Evolutionary conservation across 306 rosid species (phyloP).

Genomic region (Sesbania bispinosa): DNA sequence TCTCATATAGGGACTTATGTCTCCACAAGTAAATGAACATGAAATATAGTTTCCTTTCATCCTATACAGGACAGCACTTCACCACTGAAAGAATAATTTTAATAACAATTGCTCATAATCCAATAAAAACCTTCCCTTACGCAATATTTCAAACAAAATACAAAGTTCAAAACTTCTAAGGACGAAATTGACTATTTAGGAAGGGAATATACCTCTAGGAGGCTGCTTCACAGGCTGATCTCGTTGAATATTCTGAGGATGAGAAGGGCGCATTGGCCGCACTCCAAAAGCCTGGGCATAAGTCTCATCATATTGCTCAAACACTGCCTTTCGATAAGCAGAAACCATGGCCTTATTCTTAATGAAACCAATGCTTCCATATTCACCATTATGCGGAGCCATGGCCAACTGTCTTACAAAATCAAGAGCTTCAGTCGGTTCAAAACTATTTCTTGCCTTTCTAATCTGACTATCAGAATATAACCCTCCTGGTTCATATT

Average conservation of each 20-base stretch:
- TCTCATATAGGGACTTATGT: neutral
- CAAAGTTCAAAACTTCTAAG: neutral
- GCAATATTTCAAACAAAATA: neutral
- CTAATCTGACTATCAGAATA: slow-evolving; percentile 66
- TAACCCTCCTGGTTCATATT: slow-evolving; percentile 64
- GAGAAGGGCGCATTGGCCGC: slow-evolving; percentile 49
- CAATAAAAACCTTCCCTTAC: neutral
- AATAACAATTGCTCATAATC: neutral
- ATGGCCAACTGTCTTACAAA: slow-evolving; percentile 73
- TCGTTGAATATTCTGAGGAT: slow-evolving; percentile 19
- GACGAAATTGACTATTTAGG: slow-evolving; percentile 3
- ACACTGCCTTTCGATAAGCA: slow-evolving; percentile 62
- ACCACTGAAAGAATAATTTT: neutral
- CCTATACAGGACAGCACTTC: neutral
- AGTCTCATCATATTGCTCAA: slow-evolving; percentile 90
- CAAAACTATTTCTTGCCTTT: slow-evolving; percentile 59
- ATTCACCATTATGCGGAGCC: slow-evolving; percentile 50
- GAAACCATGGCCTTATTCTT: slow-evolving; percentile 61
- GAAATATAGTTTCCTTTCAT: neutral
- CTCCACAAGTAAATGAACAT: neutral
- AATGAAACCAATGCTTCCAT: slow-evolving; percentile 44
- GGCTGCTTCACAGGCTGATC: slow-evolving; percentile 46
- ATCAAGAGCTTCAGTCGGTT: slow-evolving; percentile 53
- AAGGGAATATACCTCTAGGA: slow-evolving; percentile 60
- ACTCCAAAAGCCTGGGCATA: slow-evolving; percentile 94